These are phyloP conservation scores for Coemansia sp. DNA, from an alignment of 192 early-diverging fungal species.

Conservation along the genomic window DNA sequence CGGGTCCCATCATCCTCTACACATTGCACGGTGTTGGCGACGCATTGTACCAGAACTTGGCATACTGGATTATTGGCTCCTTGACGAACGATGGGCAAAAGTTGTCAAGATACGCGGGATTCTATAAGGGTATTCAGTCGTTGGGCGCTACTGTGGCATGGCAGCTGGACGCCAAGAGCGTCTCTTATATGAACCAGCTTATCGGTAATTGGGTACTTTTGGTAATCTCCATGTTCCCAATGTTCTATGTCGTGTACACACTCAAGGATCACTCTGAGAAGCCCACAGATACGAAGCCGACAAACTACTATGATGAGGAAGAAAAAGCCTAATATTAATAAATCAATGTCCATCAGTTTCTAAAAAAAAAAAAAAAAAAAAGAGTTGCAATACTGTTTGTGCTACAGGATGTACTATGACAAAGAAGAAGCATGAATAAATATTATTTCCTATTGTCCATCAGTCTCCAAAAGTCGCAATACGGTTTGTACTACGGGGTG, in stretches of 20 bases:
- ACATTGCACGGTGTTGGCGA: constrained; percentile 73
- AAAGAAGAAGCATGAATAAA: neutral
- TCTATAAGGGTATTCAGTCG: constrained; percentile 87
- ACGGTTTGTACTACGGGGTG: constrained; percentile 44
- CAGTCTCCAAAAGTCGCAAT: constrained; percentile 33
- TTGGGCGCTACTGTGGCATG: constrained; percentile 68
- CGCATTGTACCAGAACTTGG: constrained; percentile 74
- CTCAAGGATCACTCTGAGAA: constrained; percentile 50
- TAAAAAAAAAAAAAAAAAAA: constrained; percentile 8
- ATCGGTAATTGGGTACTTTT: constrained; percentile 63
- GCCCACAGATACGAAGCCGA: no score
- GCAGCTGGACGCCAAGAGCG: constrained; percentile 64
- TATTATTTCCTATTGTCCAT: constrained; percentile 13
- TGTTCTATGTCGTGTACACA: constrained; percentile 52
- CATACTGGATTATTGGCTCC: constrained; percentile 83
- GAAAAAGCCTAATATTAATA: neutral
- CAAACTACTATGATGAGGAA: constrained; percentile 3
- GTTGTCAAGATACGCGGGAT: constrained; percentile 71
- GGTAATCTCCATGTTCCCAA: constrained; percentile 53
- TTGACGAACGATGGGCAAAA: constrained; percentile 75
- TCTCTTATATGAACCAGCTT: constrained; percentile 56
- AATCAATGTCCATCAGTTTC: constrained; percentile 20
- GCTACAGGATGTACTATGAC: constrained; percentile 37
- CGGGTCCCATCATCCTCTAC: constrained; percentile 67
- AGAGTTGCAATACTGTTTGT: constrained; percentile 26